Base-by-base conservation (phyloP, 257 asterid species). In the Primulina eburnea region DNA sequence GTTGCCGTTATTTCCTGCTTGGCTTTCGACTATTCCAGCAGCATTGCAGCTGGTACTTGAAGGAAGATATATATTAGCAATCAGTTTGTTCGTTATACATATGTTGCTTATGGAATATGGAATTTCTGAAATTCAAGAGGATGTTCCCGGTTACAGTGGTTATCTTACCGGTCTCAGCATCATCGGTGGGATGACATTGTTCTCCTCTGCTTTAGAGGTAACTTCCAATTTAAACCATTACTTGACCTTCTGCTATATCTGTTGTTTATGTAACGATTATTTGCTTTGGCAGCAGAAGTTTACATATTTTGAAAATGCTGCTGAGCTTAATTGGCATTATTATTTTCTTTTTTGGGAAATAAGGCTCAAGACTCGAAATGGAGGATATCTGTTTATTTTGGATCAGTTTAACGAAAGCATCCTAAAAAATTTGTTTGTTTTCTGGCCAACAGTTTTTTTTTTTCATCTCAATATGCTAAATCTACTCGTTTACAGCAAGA, bases 181-280 rank as follows among this genome's bases (percentile, higher is more conserved):
- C 72, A 83, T 94, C 16, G 99, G 99, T 14, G 99, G 99, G n/a
- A 86, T 94, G 97, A 84, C 99, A 53, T 80, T 94, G 85, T 91
- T 94, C 76, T 70, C 91, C 40, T 88, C 96, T 32, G 96, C 96
- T 37, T 62, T 94, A 8, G 97, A 91, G 97, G 99, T 90, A 86
- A 68, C n/a, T 62, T 2, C 33, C 16, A 18, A 7, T 32, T 32
- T 32, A 32, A 32, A 32, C 37, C 59, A 33, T 47, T 64, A 6
- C 8, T 56, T 69, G 38, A 37, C 17, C 24, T 70, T 58, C 9
- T 18, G 8, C 24, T 4, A 21, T 62, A 4, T 12, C 28, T 56
- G 24, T 9, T 55, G 33, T 55, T 33, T 20, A 12, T 57, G 33
- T 29, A 67, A 17, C 52, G 5, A 63, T 21, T 37, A 7, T 6